A percentile compares a stretch with the other conserved stretches of the same genome.
Conservation (phyloP, 345 rosid species). For the Angophora floribunda region DNA sequence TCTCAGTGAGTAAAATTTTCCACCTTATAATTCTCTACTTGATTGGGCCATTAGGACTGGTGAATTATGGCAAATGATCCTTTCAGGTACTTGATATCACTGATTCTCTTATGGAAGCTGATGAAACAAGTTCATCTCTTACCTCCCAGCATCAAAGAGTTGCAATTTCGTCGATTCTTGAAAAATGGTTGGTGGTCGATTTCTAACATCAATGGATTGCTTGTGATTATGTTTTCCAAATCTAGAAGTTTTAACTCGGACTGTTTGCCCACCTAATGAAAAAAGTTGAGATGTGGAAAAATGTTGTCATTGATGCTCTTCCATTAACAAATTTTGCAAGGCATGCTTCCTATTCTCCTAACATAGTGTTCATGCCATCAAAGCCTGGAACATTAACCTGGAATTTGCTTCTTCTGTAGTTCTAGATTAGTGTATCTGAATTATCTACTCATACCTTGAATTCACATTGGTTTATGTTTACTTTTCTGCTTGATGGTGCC, state of each 20-base stretch:
- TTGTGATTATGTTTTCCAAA: neutral
- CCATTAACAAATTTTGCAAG: neutral
- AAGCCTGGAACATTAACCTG: neutral
- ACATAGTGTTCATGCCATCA: neutral
- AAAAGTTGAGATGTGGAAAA: neutral
- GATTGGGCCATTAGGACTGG: neutral
- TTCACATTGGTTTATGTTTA: neutral
- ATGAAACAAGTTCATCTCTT: conserved; percentile 52
- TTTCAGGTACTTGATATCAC: conserved; percentile 62
- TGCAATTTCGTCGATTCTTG: conserved; percentile 70
- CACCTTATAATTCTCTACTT: neutral
- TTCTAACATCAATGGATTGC: neutral
- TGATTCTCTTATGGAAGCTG: conserved; percentile 51
- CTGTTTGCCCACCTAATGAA: neutral
- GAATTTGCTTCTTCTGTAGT: neutral
- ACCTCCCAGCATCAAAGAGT: conserved; percentile 59
- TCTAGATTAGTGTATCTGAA: neutral
- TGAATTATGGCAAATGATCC: neutral
- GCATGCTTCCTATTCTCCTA: neutral
- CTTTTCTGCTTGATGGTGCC: neutral
- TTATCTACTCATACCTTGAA: neutral
- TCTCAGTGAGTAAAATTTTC: conserved; percentile 56
- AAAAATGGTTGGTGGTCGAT: conserved; percentile 44
- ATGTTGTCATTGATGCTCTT: neutral
- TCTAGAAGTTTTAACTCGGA: neutral